These are phyloP conservation scores for Phlyctochytrium arcticum DNA, from an alignment of 192 early-diverging fungal genomes.

Conservation along the genomic window DNA sequence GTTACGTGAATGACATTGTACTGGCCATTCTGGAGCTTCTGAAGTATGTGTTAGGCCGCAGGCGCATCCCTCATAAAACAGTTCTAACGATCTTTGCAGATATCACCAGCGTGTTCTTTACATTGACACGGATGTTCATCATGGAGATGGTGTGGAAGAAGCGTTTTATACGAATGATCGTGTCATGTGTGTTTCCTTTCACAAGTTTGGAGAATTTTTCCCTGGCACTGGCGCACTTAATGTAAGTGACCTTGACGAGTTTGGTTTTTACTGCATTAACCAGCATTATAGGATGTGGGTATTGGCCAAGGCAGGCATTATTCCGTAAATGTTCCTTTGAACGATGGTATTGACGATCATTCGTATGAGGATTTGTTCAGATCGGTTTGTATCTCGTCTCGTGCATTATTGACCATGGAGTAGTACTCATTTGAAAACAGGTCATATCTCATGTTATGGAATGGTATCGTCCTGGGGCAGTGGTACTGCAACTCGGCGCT, in stretches of 20 bases:
- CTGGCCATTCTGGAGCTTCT: slow-evolving; percentile 86
- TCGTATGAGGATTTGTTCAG: slow-evolving; percentile 54
- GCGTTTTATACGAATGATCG: slow-evolving; percentile 88
- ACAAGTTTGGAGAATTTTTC: slow-evolving; percentile 95
- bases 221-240: slow-evolving; percentile 95
- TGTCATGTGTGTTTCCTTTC: slow-evolving; percentile 96
- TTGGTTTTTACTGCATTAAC: not conserved
- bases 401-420: too few species aligned
- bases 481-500: slow-evolving; percentile 95
- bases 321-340: slow-evolving; percentile 88
- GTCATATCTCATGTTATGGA: slow-evolving; percentile 93
- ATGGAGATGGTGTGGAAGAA: slow-evolving; percentile 94
- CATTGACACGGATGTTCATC: slow-evolving; percentile 96
- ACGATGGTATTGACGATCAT: slow-evolving; percentile 85
- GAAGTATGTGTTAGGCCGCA: slow-evolving; percentile 35
- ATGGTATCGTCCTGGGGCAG: slow-evolving; percentile 87
- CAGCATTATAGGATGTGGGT: slow-evolving; percentile 81
- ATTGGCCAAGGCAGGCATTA: slow-evolving; percentile 88
- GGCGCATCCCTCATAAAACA: not conserved
- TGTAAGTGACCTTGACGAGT: slow-evolving; percentile 34
- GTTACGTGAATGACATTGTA: slow-evolving; percentile 97
- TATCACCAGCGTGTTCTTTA: slow-evolving; percentile 81
- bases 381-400: not conserved
- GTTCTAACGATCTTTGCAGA: slow-evolving; percentile 24
- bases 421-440: too few species aligned